Base-by-base conservation (phyloP, 1,139 yeast genomes). In the Yamadazyma dendronema region DNA sequence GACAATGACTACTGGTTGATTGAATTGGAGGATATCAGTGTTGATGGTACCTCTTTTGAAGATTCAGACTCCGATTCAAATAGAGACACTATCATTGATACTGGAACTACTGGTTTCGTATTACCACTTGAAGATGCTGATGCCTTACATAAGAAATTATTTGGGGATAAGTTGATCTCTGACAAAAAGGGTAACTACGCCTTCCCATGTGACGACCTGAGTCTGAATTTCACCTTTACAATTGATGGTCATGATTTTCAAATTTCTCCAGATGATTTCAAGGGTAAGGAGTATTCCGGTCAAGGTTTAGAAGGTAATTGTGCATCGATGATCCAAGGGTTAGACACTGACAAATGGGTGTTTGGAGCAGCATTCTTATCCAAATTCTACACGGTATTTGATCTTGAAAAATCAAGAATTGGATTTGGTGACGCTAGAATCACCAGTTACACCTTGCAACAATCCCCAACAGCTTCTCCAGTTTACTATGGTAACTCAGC, bases 271-370 rank as follows among this genome's bases (percentile, higher is more conserved):
- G 44, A 50, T 2, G 68, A 66, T 39, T 78, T 79, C 50, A 52
- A 75, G 32, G 86, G 84, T 3, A 54, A 62, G 11, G 65, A 64
- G 12, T 74, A 78, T 47, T 40, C 68, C 2, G 47, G 53, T 3
- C 52, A 67, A 2, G 55, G 49, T 0, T 63, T 72, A 38, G 28
- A 48, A 13, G 81, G 81, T 0, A 68, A 72, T 52, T 82, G 88
- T 61, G 79, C 81, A n/a, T 77, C 84, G 9, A 80, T 79, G 50
- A 69, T 81, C 37, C 85, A 79, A 57, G 87, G 85, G 13, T 51
- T 72, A 8, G 62, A 60, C 33, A 33, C 46, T 2, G 47, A 50
- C 19, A 54, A 57, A 35, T 71, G 78, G 78, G 63, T 82, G 28
- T 59, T 82, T 29, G 89, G 89, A 4, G 81, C 79, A 23, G 69